A percentile compares a stretch with the other conserved stretches of the same genome.
These are phyloP conservation scores for Darksidea phi DNA, from an alignment of 495 filamentous ascomycete genomes.

Conservation along the genomic window DNA sequence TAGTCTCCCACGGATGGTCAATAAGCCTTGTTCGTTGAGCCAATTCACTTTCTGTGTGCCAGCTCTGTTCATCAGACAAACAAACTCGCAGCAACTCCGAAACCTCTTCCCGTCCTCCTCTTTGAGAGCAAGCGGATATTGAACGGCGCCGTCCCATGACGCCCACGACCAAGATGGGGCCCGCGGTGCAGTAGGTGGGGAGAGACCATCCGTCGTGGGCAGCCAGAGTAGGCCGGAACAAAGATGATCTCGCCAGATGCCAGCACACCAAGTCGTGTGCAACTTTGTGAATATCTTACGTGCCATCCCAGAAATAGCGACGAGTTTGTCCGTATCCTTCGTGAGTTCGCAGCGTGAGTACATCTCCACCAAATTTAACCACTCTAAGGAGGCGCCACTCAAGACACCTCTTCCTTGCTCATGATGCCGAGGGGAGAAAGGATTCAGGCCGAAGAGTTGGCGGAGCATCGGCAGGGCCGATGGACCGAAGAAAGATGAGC, in stretches of 20 bases:
- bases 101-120: not conserved
- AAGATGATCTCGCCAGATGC: slow-evolving; percentile 4
- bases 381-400: not conserved
- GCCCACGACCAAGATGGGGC: slow-evolving; percentile 13
- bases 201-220: not conserved
- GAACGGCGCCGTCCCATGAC: slow-evolving; percentile 3
- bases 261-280: not conserved
- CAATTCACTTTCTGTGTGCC: not conserved
- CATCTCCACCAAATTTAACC: slow-evolving; percentile 10
- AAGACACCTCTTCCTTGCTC: too few species aligned
- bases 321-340: slow-evolving; percentile 6
- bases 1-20: not conserved
- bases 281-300: not conserved
- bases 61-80: not conserved
- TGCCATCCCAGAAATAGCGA: slow-evolving; percentile 12
- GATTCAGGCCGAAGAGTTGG: not conserved
- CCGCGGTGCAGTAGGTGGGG: not conserved
- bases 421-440: too few species aligned
- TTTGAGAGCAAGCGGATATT: not conserved
- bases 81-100: not conserved
- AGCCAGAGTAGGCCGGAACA: slow-evolving; percentile 13
- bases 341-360: slow-evolving; percentile 5
- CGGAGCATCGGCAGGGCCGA: not conserved
- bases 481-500: slow-evolving; percentile 1
- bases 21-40: not conserved